phyloP scores from a whole-genome alignment of 768 basidiomycete genomes.

The Panus rudis region DNA sequence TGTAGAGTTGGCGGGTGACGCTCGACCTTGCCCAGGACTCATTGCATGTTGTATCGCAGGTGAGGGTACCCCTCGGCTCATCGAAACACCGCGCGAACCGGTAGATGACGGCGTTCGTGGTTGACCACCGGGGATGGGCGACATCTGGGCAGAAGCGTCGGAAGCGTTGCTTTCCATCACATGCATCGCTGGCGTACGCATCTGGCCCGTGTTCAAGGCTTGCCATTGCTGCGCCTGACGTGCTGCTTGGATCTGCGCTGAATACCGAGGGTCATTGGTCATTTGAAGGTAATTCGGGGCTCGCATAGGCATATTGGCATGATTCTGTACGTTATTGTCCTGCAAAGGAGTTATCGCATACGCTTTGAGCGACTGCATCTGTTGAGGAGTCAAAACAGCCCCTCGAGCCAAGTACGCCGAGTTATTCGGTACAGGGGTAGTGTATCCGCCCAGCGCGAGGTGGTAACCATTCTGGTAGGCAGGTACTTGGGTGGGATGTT shows the following conservation, averaged over 20 bases:
- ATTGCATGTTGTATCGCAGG: slow-evolving; percentile 5
- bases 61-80: slow-evolving; percentile 13
- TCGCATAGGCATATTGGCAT: slow-evolving; percentile 19
- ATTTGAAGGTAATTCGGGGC: slow-evolving; percentile 29
- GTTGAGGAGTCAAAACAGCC: neutral
- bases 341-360: no score
- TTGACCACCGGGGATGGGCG: slow-evolving; percentile 29
- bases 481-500: slow-evolving; percentile 25
- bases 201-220: slow-evolving; percentile 17
- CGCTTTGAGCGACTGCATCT: neutral
- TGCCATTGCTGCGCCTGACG: slow-evolving; percentile 27
- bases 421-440: slow-evolving; percentile 40
- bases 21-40: slow-evolving; percentile 14
- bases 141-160: slow-evolving; percentile 28
- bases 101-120: slow-evolving; percentile 48
- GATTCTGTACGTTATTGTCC: no score
- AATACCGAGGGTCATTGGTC: slow-evolving; percentile 33
- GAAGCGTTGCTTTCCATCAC: slow-evolving; percentile 28
- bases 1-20: slow-evolving; percentile 16
- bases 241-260: slow-evolving; percentile 32
- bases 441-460: slow-evolving; percentile 29
- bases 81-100: slow-evolving; percentile 36
- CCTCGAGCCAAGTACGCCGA: no score
- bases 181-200: slow-evolving; percentile 17
- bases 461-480: slow-evolving; percentile 37